A percentile compares a stretch with the other conserved stretches of the same genome.
These are phyloP conservation scores for Ophiostoma tasmaniense DNA, from an alignment of 2,329 filamentous ascomycete species.

Conservation along the genomic window DNA sequence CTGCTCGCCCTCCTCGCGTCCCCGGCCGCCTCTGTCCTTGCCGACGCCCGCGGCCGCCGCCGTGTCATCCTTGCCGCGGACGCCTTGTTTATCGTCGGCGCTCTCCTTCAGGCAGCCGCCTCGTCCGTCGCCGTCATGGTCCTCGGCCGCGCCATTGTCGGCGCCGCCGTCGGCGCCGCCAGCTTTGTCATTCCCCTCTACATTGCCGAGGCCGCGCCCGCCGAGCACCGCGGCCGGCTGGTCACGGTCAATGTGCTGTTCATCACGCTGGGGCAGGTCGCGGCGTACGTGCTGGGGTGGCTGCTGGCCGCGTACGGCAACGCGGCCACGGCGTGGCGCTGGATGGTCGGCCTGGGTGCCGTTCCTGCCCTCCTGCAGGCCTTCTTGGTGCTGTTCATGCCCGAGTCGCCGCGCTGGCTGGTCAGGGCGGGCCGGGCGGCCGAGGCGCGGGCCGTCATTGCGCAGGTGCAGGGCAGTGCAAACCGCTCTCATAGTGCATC, in stretches of 20 bases:
- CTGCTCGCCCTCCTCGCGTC: constrained; percentile 57
- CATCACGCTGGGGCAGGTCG: constrained; percentile 79
- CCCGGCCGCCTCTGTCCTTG: constrained; percentile 55
- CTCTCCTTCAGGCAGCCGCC: constrained; percentile 54
- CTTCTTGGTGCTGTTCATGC: constrained; percentile 60
- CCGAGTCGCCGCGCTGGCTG: constrained; percentile 84
- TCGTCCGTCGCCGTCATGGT: constrained; percentile 56
- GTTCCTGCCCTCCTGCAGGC: constrained; percentile 66
- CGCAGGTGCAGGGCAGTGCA: constrained; percentile 45
- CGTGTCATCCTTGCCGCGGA: constrained; percentile 57
- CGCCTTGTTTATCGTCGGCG: constrained; percentile 59
- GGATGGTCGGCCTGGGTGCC: constrained; percentile 83
- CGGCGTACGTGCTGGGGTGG: constrained; percentile 82
- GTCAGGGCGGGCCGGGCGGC: constrained; percentile 56
- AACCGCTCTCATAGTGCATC: constrained; percentile 34
- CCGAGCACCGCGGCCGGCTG: constrained; percentile 64
- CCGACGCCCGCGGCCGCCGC: constrained; percentile 53
- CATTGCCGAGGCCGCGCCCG: constrained; percentile 77
- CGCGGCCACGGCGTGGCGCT: constrained; percentile 62
- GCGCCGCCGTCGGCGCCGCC: constrained; percentile 63
- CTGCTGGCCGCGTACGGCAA: constrained; percentile 50
- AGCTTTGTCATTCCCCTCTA: constrained; percentile 82
- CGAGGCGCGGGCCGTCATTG: constrained; percentile 58
- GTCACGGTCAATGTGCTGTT: constrained; percentile 77
- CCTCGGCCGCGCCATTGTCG: constrained; percentile 58